Evolutionary conservation across 805 yeast species (phyloP).

Genomic region (Cyberlindnera xishuangbannaensis): DNA sequence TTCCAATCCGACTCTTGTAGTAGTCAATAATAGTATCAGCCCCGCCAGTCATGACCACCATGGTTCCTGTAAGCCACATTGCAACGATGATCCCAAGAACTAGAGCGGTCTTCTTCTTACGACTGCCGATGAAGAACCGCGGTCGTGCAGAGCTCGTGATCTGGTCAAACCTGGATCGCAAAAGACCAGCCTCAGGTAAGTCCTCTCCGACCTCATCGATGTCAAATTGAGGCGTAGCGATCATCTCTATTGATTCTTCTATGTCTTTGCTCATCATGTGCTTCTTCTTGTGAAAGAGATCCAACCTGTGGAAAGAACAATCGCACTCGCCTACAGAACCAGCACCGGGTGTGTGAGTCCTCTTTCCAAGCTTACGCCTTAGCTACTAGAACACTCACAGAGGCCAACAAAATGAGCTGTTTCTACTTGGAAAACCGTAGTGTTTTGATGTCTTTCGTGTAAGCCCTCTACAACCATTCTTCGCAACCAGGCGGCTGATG

Average conservation of each 20-base stretch:
- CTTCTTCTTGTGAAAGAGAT: no score
- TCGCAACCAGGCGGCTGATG: no score
- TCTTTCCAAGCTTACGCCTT: no score
- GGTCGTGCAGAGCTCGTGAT: conserved; percentile 2
- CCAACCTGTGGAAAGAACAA: no score
- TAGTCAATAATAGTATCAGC: conserved; percentile 17
- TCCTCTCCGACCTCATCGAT: conserved; percentile 8
- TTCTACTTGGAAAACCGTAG: no score
- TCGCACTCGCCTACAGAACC: no score
- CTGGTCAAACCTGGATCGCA: conserved; percentile 17
- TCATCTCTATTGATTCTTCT: conserved; percentile 19
- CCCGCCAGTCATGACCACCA: conserved; percentile 11
- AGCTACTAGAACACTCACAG: no score
- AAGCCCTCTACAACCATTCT: no score
- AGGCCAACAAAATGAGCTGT: no score
- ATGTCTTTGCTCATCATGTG: conserved; percentile 9
- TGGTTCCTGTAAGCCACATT: conserved; percentile 16
- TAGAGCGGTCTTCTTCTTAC: conserved; percentile 13
- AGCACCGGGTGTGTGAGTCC: no score
- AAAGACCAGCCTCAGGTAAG: conserved; percentile 6
- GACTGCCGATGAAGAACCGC: conserved; percentile 4
- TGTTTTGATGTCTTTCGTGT: no score
- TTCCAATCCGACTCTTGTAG: conserved; percentile 17
- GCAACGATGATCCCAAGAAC: conserved; percentile 8
- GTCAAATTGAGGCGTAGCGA: conserved; percentile 11